Evolutionary conservation across 176 grass and related monocot genomes (phyloP), one percentile per base, ranked within the genome.

Genomic region (Otatea glauca): DNA sequence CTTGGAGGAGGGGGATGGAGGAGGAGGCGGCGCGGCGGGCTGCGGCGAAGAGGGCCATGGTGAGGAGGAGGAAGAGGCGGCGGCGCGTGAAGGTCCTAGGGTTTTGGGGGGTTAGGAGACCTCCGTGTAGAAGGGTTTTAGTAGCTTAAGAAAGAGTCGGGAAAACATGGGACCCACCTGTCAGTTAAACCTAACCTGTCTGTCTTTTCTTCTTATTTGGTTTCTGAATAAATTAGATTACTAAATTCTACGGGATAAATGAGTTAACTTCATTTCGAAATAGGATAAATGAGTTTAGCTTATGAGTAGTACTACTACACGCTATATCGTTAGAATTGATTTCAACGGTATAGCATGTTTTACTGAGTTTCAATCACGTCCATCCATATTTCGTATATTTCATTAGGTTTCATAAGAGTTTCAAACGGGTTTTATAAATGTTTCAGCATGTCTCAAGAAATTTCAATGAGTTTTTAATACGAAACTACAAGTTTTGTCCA

Each of bases 1-100:
- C 70, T 4, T 79, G 88, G 60, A 90, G 39, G 16, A 86, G 27
- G 27, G 84, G 79, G 0, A 14, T 17, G 41, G 74, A 61, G n/a
- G 80, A 72, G 11, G 74, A 41, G 60, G 75, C 56, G 54, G 75
- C 58, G n/a, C 75, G 75, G 75, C 75, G 75, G 8, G 58, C 60
- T 2, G 60, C 75, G 39, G 58, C 75, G 75, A 45, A 43, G n/a
- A 20, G 58, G 23, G 75, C 75, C 75, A 78, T 78, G 73, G 29
- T 17, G 50, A 53, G 29, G 11, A 2, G 60, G 59, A 5, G 17
- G 51, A 6, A 17, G 35, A 2, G 35, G 55, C n/a, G 58, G 59
- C 60, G 24, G 24, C 24, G 60, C 14, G 60, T 29, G 24, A 13
- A 63, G 24, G 24, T 63, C 50, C 50, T 63, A 63, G 24, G 60